Evolutionary conservation across 441 rosid species (phyloP).

Genomic region (Viola pubescens): DNA sequence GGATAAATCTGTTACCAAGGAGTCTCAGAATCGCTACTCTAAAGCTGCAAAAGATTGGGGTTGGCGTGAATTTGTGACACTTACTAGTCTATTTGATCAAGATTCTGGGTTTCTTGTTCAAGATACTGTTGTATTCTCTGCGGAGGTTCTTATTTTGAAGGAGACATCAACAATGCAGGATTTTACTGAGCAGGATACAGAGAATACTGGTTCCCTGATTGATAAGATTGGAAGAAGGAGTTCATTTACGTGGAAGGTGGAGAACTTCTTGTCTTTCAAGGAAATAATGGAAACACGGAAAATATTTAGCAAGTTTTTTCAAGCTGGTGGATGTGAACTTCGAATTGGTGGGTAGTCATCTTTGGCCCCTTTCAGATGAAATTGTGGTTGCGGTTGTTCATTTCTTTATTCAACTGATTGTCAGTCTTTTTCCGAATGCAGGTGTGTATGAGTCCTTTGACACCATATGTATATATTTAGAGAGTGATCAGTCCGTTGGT

Average conservation of each 20-base stretch:
- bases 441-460: conserved; percentile 99
- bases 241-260: conserved; percentile 97
- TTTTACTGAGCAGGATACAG: conserved; percentile 50
- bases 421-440: conserved; percentile 37
- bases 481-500: conserved; percentile 92
- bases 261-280: conserved; percentile 88
- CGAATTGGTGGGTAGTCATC: conserved; percentile 72
- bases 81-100: conserved; percentile 94
- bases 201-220: conserved; percentile 36
- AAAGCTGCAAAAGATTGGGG: conserved; percentile 99
- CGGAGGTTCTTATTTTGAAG: conserved; percentile 97
- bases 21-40: conserved; percentile 97
- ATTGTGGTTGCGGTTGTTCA: conserved; percentile 19
- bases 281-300: conserved; percentile 97
- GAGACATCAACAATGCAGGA: conserved; percentile 86
- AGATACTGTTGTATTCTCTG: conserved; percentile 86
- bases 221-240: conserved; percentile 62
- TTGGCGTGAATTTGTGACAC: conserved; percentile 99
- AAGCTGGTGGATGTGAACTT: conserved; percentile 98
- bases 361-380: conserved; percentile 17
- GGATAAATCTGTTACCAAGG: conserved; percentile 93
- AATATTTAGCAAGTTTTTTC: conserved; percentile 96
- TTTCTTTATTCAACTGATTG: conserved; percentile 27
- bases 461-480: conserved; percentile 95
- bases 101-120: conserved; percentile 98